Evolutionary conservation across 768 basidiomycete species (phyloP).

Genomic region (Hygrocybe coccinea): DNA sequence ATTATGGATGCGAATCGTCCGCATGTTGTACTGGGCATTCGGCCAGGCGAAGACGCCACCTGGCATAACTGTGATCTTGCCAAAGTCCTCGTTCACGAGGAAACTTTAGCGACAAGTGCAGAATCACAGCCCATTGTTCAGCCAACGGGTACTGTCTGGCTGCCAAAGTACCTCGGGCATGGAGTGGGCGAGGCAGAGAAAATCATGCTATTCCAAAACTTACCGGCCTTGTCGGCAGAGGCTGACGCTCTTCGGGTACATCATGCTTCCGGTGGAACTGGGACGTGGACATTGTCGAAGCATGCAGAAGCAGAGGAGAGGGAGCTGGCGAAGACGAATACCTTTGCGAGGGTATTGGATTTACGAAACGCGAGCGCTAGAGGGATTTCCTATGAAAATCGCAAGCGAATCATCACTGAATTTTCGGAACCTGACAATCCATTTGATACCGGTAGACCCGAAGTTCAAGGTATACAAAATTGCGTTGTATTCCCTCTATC

Average conservation of each 20-base stretch:
- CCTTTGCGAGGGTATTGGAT: constrained; percentile 70
- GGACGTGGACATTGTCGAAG: neutral
- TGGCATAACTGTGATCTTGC: constrained; percentile 69
- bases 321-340: constrained; percentile 45
- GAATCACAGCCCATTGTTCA: constrained; percentile 23
- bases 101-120: constrained; percentile 35
- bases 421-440: constrained; percentile 70
- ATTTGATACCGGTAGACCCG: constrained; percentile 75
- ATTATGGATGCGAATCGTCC: constrained; percentile 40
- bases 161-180: constrained; percentile 57
- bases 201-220: constrained; percentile 57
- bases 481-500: neutral
- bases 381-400: constrained; percentile 86
- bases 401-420: constrained; percentile 65
- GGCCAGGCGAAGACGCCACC: constrained; percentile 56
- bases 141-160: constrained; percentile 35
- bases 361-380: constrained; percentile 81
- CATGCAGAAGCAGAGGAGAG: constrained; percentile 23
- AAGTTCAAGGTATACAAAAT: constrained; percentile 78
- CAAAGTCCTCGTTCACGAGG: constrained; percentile 53
- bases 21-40: constrained; percentile 72
- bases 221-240: constrained; percentile 53
- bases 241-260: constrained; percentile 13
- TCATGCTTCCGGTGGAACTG: neutral
- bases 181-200: constrained; percentile 61